Conservation (phyloP, 2,329 filamentous ascomycete species). For the Ascochyta pisi region DNA sequence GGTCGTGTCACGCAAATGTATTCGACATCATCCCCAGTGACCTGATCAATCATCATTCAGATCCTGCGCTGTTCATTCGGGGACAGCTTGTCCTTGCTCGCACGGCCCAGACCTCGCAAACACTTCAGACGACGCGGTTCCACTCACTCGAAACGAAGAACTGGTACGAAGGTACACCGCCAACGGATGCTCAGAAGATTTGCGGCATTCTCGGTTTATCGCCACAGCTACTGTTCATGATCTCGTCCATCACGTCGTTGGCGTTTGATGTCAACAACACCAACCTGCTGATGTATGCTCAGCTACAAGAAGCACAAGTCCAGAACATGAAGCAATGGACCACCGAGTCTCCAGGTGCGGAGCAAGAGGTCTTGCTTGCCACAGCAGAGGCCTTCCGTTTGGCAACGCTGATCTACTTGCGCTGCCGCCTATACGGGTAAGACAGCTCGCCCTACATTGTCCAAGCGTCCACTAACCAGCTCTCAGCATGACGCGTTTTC, state of each 20-base stretch:
- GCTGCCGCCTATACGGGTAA: conserved; percentile 42
- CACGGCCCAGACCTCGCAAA: conserved; percentile 34
- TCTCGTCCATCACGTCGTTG: conserved; percentile 39
- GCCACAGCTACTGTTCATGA: conserved; percentile 38
- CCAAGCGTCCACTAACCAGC: conserved; percentile 1
- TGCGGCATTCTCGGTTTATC: conserved; percentile 37
- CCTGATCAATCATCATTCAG: conserved; percentile 32
- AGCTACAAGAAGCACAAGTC: conserved; percentile 35
- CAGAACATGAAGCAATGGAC: conserved; percentile 40
- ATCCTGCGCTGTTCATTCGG: conserved; percentile 39
- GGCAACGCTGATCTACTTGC: conserved; percentile 42
- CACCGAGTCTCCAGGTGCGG: conserved; percentile 28
- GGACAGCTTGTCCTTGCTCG: conserved; percentile 38
- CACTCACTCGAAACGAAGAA: conserved; percentile 35
- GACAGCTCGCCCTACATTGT: neutral
- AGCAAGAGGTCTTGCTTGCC: conserved; percentile 36
- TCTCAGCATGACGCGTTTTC: conserved; percentile 39
- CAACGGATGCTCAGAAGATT: conserved; percentile 33
- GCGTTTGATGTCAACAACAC: conserved; percentile 21
- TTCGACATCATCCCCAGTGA: conserved; percentile 38
- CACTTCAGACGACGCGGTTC: conserved; percentile 29
- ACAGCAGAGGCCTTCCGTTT: conserved; percentile 43
- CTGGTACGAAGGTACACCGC: conserved; percentile 33
- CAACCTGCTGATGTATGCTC: conserved; percentile 33
- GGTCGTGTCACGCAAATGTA: conserved; percentile 44